phyloP scores from a whole-genome alignment of 73 alveolate species.

The Tetrahymena thermophila region DNA sequence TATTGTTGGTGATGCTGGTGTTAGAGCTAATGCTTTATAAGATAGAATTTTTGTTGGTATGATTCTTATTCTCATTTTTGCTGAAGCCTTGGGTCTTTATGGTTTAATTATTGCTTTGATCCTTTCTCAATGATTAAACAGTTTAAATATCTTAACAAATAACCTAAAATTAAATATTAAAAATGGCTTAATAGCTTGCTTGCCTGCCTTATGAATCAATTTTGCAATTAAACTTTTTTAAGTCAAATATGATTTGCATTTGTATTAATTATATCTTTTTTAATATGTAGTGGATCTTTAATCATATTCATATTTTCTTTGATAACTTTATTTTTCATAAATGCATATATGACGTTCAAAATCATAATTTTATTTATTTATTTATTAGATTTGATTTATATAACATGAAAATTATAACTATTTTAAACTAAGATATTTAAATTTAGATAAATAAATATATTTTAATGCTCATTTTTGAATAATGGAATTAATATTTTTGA shows the following conservation, averaged over 20 bases:
- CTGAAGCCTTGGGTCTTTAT: constrained; percentile 90
- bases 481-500: no score
- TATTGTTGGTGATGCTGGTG: constrained; percentile 81
- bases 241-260: background rate
- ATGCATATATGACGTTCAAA: no score
- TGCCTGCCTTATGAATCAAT: background rate
- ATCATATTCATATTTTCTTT: background rate
- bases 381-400: no score
- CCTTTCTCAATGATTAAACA: constrained; percentile 46
- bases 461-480: no score
- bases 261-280: background rate
- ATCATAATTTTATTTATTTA: no score
- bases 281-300: background rate
- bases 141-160: background rate
- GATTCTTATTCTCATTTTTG: constrained; percentile 82
- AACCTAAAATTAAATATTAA: background rate
- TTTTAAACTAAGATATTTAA: no score
- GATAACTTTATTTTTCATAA: background rate
- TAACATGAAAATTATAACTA: no score
- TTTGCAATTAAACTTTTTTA: background rate
- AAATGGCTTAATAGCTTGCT: background rate
- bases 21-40: constrained; percentile 59
- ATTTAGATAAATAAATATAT: no score
- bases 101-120: constrained; percentile 81
- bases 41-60: constrained; percentile 75